Evolutionary conservation across 2,329 filamentous ascomycete genomes (phyloP).

Genomic region (Venturia aucupariae): DNA sequence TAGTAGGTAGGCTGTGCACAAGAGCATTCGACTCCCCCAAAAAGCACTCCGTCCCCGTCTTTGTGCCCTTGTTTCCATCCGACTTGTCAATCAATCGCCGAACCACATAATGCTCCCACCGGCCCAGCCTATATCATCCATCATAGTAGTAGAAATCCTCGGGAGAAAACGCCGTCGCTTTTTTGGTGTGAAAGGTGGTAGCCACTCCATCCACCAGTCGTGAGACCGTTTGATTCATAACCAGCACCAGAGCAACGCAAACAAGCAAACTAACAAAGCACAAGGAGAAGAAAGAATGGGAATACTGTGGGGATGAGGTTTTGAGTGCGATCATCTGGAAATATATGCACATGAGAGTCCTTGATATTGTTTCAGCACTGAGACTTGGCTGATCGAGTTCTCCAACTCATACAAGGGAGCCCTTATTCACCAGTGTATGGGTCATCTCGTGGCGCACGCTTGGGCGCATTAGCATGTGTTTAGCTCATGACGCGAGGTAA

Average conservation of each 20-base stretch:
- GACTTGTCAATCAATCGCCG: not conserved
- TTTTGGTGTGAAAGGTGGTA: not conserved
- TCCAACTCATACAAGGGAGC: not conserved
- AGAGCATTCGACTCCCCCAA: not conserved
- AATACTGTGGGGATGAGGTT: not conserved
- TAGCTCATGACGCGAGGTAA: not conserved
- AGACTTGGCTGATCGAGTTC: not conserved
- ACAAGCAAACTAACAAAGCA: constrained; percentile 1
- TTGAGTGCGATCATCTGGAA: not conserved
- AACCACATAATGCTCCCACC: not conserved
- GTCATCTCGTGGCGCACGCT: not conserved
- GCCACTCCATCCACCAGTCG: not conserved
- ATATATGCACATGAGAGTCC: not conserved
- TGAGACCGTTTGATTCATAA: constrained; percentile 6
- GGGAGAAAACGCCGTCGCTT: constrained; percentile 5
- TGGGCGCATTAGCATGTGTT: not conserved
- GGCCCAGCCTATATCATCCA: not conserved
- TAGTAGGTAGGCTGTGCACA: not conserved
- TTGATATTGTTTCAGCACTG: not conserved
- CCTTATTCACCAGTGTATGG: not conserved
- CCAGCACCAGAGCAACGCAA: constrained; percentile 5
- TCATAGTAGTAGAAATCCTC: not conserved
- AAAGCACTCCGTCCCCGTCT: not conserved
- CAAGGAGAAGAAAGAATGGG: not conserved
- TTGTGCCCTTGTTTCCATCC: not conserved